phyloP scores from a whole-genome alignment of 768 basidiomycete species.

The Gyrodon lividus region DNA sequence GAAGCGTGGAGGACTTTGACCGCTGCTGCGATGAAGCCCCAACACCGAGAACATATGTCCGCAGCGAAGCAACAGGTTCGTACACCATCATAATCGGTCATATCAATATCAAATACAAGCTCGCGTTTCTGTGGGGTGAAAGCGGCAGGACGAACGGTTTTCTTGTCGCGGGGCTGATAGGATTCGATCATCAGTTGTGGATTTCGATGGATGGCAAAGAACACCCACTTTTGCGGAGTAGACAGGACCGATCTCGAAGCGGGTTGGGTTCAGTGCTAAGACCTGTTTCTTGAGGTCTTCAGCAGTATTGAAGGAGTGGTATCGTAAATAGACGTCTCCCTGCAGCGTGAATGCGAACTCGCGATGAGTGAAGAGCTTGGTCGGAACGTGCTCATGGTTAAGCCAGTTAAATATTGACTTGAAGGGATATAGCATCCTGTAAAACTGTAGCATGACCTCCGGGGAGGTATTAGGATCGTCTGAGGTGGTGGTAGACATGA shows the following conservation, averaged over 20 bases:
- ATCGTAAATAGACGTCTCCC: constrained; percentile 91
- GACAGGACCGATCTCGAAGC: constrained; percentile 96
- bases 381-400: constrained; percentile 82
- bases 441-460: constrained; percentile 76
- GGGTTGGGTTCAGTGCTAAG: constrained; percentile 78
- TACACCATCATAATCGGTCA: constrained; percentile 97
- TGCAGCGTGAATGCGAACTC: constrained; percentile 94
- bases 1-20: constrained; percentile 80
- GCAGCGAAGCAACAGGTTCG: constrained; percentile 94
- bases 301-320: constrained; percentile 81
- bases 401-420: constrained; percentile 93
- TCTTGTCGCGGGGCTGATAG: constrained; percentile 82
- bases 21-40: constrained; percentile 92
- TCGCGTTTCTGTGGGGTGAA: constrained; percentile 82
- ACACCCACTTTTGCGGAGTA: constrained; percentile 77
- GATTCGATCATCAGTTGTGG: constrained; percentile 1
- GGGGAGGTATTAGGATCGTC: constrained; percentile 40
- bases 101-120: constrained; percentile 99
- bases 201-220: not conserved
- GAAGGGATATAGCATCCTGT: constrained; percentile 91
- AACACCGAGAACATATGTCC: constrained; percentile 89
- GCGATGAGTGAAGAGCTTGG: constrained; percentile 84
- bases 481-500: constrained; percentile 12
- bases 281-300: constrained; percentile 94
- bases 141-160: constrained; percentile 66